Percentiles rank a stretch among this genome's conserved stretches.
phyloP scores from a whole-genome alignment of 1,139 yeast species.

The Debaryomycetaceae sp. region DNA sequence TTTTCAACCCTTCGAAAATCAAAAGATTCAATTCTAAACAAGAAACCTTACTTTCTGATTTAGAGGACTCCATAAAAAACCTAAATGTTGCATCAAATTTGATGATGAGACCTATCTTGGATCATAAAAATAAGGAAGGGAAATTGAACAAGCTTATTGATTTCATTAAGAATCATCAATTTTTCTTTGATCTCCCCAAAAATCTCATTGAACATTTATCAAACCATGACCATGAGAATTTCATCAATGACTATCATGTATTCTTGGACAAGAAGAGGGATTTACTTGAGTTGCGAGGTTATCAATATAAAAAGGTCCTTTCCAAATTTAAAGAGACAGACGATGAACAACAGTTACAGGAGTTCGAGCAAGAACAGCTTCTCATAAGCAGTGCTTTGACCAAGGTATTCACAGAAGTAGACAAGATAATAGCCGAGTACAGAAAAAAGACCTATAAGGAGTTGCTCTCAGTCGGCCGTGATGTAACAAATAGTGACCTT shows the following conservation, averaged over 20 bases:
- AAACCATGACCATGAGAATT: conserved; percentile 63
- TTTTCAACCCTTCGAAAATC: conserved; percentile 37
- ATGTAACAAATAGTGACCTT: conserved; percentile 19
- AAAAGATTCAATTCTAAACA: conserved; percentile 17
- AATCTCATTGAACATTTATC: conserved; percentile 51
- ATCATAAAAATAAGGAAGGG: conserved; percentile 57
- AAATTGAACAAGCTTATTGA: conserved; percentile 60
- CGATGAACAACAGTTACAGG: conserved; percentile 15
- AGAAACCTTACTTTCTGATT: conserved; percentile 23
- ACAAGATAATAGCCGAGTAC: conserved; percentile 60
- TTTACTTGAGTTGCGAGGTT: conserved; percentile 16
- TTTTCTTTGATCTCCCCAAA: conserved; percentile 72
- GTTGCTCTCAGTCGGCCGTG: conserved; percentile 32
- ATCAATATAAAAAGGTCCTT: conserved; percentile 13
- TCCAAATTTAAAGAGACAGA: conserved; percentile 13
- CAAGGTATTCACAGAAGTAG: conserved; percentile 66
- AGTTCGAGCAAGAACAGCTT: conserved; percentile 25
- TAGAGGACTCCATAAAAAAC: conserved; percentile 45
- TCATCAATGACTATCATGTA: conserved; percentile 65
- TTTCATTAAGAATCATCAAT: conserved; percentile 58
- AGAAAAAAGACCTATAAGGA: conserved; percentile 61
- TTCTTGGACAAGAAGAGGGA: conserved; percentile 39
- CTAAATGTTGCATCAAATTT: conserved; percentile 60
- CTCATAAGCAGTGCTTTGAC: conserved; percentile 36
- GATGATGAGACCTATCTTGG: conserved; percentile 73